Base-by-base conservation (phyloP, 2,329 filamentous ascomycete species). In the Apiospora pterosperma region DNA sequence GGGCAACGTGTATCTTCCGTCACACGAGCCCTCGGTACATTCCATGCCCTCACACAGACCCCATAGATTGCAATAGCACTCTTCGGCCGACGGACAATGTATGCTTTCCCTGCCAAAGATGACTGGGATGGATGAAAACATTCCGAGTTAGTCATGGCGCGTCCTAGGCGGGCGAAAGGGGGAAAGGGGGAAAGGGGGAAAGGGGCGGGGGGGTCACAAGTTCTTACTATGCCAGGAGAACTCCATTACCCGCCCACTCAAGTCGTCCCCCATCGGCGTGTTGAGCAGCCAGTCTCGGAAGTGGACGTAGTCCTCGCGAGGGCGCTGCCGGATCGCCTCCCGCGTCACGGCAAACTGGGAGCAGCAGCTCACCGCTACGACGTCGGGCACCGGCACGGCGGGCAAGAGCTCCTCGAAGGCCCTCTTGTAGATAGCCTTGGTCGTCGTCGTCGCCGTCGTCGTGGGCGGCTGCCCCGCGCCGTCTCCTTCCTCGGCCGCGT, bases 51-150 rank as follows among this genome's bases (percentile, higher is more conserved):
- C 63, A 74, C 89, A 92, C 36, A 89, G 69, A 0, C 88, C 88
- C 70, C 88, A 92, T 14, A 87, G 81, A 48, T 88, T 85, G 76
- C 89, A 91, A 73, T 91, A 91, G 72, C 89, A 91, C 10, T 85
- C 82, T 52, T 80, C 75, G 0, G 86, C 86, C 21, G 79, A 77
- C 0, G 89, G 89, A 68, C 89, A 92, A 69, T 89, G 82, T 0
- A 89, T 81, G 8, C 82, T 73, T 25, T 82, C 76, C 67, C 85
- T 84, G 62, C 85, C 85, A 69, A 88, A 88, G 16, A 88, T 85
- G 67, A 88, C 84, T 86, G 19, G 12, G 21, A n/a, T n/a, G n/a
- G n/a, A n/a, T n/a, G n/a, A n/a, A n/a, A n/a, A n/a, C n/a, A n/a
- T n/a, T n/a, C n/a, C n/a, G n/a, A n/a, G n/a, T 48, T 25, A 48